Evolutionary conservation across 345 rosid species (phyloP).

Genomic region (Euphorbia tirucalli): DNA sequence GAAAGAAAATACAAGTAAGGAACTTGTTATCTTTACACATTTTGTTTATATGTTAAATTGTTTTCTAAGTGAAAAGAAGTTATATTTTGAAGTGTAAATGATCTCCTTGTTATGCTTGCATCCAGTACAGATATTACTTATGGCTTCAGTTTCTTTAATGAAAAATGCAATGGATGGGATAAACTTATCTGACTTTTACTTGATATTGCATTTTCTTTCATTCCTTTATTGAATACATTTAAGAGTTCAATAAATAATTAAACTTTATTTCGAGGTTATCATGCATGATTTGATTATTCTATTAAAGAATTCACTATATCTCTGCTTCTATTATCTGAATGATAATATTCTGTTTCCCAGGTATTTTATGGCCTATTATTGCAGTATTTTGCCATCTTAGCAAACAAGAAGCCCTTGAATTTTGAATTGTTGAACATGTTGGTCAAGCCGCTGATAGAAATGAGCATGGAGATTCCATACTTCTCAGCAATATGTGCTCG

Average conservation of each 20-base stretch:
- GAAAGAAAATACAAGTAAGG: slow-evolving; percentile 88
- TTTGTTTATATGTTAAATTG: not conserved
- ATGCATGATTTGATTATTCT: not conserved
- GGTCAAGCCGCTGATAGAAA: slow-evolving; percentile 83
- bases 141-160: not conserved
- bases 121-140: not conserved
- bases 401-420: slow-evolving; percentile 69
- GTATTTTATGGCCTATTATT: slow-evolving; percentile 83
- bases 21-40: not conserved
- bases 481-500: slow-evolving; percentile 98
- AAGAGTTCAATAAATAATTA: not conserved
- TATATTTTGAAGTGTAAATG: not conserved
- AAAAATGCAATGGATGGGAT: not conserved
- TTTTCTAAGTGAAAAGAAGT: not conserved
- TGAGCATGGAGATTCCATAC: slow-evolving; percentile 86
- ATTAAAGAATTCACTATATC: not conserved
- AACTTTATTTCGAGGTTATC: not conserved
- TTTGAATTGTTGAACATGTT: slow-evolving; percentile 73
- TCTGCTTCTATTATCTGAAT: not conserved
- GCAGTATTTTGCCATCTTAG: slow-evolving; percentile 84
- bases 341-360: slow-evolving; percentile 38
- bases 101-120: not conserved
- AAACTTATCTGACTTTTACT: not conserved
- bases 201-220: not conserved
- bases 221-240: not conserved